Percentiles rank a stretch among this genome's conserved stretches.
These are phyloP conservation scores for Clonostachys byssicola DNA, from an alignment of 2,329 filamentous ascomycete genomes.

Conservation along the genomic window DNA sequence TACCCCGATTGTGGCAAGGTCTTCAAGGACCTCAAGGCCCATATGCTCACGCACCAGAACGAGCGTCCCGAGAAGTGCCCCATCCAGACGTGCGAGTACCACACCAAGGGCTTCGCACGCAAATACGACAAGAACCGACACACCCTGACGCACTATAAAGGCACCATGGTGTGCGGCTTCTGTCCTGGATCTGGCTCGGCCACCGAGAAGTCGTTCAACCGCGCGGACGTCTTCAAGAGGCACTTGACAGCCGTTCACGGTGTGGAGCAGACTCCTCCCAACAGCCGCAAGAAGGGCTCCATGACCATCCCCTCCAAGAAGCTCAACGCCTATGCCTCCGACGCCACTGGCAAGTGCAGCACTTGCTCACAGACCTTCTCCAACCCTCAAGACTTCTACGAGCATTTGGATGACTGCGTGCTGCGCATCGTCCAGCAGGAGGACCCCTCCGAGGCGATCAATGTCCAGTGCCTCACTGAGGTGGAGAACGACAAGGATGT, in stretches of 20 bases:
- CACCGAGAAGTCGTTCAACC: conserved; percentile 92
- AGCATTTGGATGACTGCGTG: conserved; percentile 82
- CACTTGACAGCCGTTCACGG: conserved; percentile 87
- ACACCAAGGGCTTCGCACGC: conserved; percentile 85
- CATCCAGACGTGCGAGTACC: conserved; percentile 87
- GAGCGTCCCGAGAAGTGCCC: conserved; percentile 94
- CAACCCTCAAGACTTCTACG: conserved; percentile 96
- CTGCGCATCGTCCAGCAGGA: conserved; percentile 69
- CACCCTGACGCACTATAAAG: conserved; percentile 93
- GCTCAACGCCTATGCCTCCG: conserved; percentile 65
- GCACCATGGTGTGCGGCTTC: conserved; percentile 95
- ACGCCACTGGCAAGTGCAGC: conserved; percentile 90
- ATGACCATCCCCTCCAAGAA: conserved; percentile 50
- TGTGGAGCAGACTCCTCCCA: conserved; percentile 89
- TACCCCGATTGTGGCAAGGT: conserved; percentile 79
- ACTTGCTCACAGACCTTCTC: conserved; percentile 88
- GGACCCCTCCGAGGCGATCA: conserved; percentile 65
- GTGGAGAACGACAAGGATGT: conserved; percentile 62
- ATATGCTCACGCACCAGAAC: conserved; percentile 90
- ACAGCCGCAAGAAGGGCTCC: conserved; percentile 71
- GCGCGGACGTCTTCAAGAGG: conserved; percentile 92
- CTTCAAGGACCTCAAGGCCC: conserved; percentile 89
- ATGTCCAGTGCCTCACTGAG: conserved; percentile 61
- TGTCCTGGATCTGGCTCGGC: conserved; percentile 85
- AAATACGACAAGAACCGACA: conserved; percentile 98